phyloP scores from a whole-genome alignment of 208 protist genomes.

The Herpetomonas tarakana region DNA sequence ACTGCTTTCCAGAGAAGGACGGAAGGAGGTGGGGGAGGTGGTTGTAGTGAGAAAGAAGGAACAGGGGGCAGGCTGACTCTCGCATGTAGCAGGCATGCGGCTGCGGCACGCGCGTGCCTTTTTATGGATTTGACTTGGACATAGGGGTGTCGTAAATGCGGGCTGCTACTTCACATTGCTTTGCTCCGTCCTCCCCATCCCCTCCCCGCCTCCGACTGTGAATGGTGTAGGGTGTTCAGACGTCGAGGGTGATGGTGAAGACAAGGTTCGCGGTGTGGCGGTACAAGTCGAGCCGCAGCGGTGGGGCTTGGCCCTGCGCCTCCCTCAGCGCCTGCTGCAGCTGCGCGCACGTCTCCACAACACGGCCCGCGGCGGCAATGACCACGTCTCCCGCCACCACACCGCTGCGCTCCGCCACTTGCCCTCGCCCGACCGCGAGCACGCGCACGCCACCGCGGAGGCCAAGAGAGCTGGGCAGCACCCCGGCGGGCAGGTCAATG shows the following conservation, averaged over 20 bases:
- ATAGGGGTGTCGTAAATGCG: too few species aligned
- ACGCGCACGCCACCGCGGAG: conserved; percentile 44
- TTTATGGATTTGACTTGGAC: too few species aligned
- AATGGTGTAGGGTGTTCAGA: too few species aligned
- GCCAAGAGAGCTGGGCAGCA: conserved; percentile 30
- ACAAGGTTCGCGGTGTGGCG: conserved; percentile 27
- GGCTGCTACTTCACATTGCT: too few species aligned
- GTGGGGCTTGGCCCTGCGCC: not conserved
- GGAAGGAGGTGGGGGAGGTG: too few species aligned
- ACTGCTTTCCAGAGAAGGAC: too few species aligned
- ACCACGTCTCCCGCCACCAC: conserved; percentile 46
- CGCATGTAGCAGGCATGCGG: too few species aligned
- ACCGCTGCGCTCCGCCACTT: conserved; percentile 32
- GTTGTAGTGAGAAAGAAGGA: too few species aligned
- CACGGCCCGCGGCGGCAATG: conserved; percentile 13
- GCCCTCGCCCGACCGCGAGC: conserved; percentile 22
- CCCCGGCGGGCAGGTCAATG: conserved; percentile 33
- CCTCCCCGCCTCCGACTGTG: too few species aligned
- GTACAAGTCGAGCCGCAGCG: conserved; percentile 40
- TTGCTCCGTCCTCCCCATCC: too few species aligned
- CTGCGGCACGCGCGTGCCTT: too few species aligned
- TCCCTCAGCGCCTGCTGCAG: conserved; percentile 27
- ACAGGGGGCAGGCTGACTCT: too few species aligned
- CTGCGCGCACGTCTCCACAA: conserved; percentile 32
- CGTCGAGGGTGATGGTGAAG: conserved; percentile 15